A percentile compares a stretch with the other conserved stretches of the same genome.
Conservation (phyloP, 2,329 filamentous ascomycete species). For the Fusarium sublunatum region DNA sequence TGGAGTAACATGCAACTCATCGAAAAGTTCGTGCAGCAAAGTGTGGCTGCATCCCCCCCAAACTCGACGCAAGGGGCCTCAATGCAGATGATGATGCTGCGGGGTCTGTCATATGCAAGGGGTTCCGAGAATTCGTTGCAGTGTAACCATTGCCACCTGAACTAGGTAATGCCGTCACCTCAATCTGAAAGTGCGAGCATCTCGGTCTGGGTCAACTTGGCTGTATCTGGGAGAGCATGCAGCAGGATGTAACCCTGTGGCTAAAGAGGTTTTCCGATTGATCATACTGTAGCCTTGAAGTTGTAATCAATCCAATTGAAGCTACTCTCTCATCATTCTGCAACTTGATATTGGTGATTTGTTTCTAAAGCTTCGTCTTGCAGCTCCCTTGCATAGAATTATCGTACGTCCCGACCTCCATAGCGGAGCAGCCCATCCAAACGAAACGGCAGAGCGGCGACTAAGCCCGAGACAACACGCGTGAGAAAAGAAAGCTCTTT, state of each 20-base stretch:
- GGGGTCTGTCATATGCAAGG: constrained; percentile 33
- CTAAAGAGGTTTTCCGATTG: constrained; percentile 9
- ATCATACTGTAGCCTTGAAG: not conserved
- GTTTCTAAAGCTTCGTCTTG: not conserved
- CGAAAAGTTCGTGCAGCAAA: constrained; percentile 19
- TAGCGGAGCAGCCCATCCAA: not conserved
- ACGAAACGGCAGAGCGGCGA: not conserved
- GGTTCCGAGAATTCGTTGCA: constrained; percentile 20
- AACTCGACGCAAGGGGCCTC: constrained; percentile 28
- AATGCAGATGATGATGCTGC: constrained; percentile 17
- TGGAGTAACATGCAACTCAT: constrained; percentile 26
- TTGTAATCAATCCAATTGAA: not conserved
- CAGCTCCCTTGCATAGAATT: constrained; percentile 31
- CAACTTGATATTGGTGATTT: not conserved
- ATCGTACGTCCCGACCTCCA: constrained; percentile 15
- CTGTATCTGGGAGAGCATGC: constrained; percentile 26
- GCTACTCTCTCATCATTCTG: not conserved
- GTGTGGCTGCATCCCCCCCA: constrained; percentile 28
- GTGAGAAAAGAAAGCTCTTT: constrained; percentile 3
- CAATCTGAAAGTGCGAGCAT: constrained; percentile 10
- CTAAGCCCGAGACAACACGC: constrained; percentile 31
- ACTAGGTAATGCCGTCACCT: not conserved
- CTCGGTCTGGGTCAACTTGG: constrained; percentile 8
- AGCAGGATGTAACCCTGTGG: constrained; percentile 12
- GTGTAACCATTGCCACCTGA: constrained; percentile 19